Conservation (phyloP, 2,329 filamentous ascomycete genomes). For the Ophiosphaerella korrae region DNA sequence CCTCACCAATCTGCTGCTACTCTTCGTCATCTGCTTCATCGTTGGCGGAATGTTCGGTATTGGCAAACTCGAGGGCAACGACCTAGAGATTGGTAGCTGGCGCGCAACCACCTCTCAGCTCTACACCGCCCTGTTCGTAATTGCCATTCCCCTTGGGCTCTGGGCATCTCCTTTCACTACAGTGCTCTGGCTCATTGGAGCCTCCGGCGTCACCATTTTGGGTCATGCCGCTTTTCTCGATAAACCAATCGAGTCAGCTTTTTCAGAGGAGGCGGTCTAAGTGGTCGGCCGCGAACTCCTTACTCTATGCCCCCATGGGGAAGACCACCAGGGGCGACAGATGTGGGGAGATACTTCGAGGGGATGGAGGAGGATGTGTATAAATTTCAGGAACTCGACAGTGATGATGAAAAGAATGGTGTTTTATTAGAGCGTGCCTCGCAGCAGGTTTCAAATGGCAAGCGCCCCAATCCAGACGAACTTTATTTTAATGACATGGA, state of each 20-base stretch:
- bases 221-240: constrained; percentile 96
- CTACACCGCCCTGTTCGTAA: constrained; percentile 83
- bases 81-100: constrained; percentile 83
- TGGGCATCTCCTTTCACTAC: constrained; percentile 84
- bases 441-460: constrained; percentile 39
- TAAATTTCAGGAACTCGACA: constrained; percentile 71
- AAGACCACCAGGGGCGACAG: constrained; percentile 87
- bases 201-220: constrained; percentile 88
- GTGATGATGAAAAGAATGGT: constrained; percentile 55
- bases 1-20: constrained; percentile 81
- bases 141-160: constrained; percentile 83
- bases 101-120: constrained; percentile 89
- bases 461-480: constrained; percentile 51
- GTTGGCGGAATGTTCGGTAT: constrained; percentile 88
- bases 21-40: constrained; percentile 92
- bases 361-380: constrained; percentile 52
- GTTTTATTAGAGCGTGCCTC: constrained; percentile 49
- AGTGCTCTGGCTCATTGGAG: constrained; percentile 93
- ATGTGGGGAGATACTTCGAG: constrained; percentile 56
- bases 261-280: constrained; percentile 99
- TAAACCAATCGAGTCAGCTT: constrained; percentile 99
- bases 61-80: constrained; percentile 83
- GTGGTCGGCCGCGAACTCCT: constrained; percentile 99
- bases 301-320: constrained; percentile 89
- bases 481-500: constrained; percentile 57